Evolutionary conservation across 345 rosid genomes (phyloP), one percentile per base, ranked within the genome.

Genomic region (Gynandropsis gynandra): DNA sequence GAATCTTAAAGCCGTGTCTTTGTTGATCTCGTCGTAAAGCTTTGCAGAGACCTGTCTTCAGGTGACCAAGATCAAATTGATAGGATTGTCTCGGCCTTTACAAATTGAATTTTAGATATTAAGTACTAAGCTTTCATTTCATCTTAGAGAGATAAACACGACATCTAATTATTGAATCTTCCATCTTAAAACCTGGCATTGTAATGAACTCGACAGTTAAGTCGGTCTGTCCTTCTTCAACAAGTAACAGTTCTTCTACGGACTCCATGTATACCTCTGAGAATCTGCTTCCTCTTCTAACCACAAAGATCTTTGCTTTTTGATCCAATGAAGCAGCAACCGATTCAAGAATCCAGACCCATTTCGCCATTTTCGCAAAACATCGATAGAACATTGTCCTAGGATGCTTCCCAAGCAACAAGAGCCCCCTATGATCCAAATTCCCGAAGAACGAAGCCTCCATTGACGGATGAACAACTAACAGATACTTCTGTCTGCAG

Each of bases 391-490:
- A 82, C 51, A 66, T 72, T 3, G 85, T 79, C 46, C 85, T 71
- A 17, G 79, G 83, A 74, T 80, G 81, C 72, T 72, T 74, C 12
- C 82, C 79, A 19, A 68, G 71, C 33, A 58, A 64, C 42, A 82
- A 54, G 14, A 79, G 63, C 35, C 36, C 71, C 57, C 86, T 71
- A 65, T 73, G 82, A 61, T 80, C 84, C 62, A 80, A 62, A 57
- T 83, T 80, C 49, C 84, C 75, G 9, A 75, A 80, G 74, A 83
- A 77, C 0, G 79, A 75, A 61, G 74, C 62, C 54, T 82, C 86
- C 79, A 77, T 77, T 16, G 48, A 50, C 0, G 80, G 82, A 62
- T 76, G 79, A 68, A 83, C 87, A 62, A 74, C 70, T 42, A 74
- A 57, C 19, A 70, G 65, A 65, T 83, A 83, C 76, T 74, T 83